Percentiles rank a stretch among this genome's conserved stretches.
Conservation (phyloP, 331 rosid genomes). For the Cydonia oblonga region DNA sequence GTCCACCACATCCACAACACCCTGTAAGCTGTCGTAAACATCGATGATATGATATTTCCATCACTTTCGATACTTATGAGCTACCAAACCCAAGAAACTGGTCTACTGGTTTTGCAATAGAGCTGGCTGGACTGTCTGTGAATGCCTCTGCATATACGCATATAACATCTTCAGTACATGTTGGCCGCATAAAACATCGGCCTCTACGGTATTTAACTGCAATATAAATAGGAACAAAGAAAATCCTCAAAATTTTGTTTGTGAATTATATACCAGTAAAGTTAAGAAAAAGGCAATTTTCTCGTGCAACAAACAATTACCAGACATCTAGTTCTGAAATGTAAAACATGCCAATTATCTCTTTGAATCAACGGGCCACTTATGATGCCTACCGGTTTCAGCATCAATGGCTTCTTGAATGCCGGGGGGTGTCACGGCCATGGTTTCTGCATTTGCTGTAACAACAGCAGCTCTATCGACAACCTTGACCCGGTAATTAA, state of each 20-base stretch:
- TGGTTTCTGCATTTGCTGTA: conserved; percentile 78
- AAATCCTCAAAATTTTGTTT: neutral
- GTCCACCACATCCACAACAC: too few species aligned
- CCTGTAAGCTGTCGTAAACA: too few species aligned
- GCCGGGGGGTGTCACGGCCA: conserved; percentile 57
- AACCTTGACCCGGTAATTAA: conserved; percentile 59
- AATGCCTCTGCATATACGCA: conserved; percentile 90
- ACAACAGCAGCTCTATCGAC: conserved; percentile 58
- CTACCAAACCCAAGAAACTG: conserved; percentile 42
- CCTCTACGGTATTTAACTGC: conserved; percentile 65
- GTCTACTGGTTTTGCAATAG: conserved; percentile 53
- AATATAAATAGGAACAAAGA: neutral
- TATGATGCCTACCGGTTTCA: conserved; percentile 46
- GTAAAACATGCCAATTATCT: too few species aligned
- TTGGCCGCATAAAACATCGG: conserved; percentile 83
- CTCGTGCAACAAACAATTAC: neutral
- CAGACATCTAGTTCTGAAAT: neutral
- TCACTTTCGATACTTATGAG: conserved; percentile 2
- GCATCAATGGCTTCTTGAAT: conserved; percentile 62
- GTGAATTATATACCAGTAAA: neutral
- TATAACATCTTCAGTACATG: conserved; percentile 85
- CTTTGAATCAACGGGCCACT: too few species aligned
- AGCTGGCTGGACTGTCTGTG: conserved; percentile 51
- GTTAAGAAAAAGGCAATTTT: neutral
- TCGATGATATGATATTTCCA: neutral